Percentiles rank a stretch among this genome's conserved stretches.
Conservation (phyloP, 495 filamentous ascomycete species). For the Aspergillus asperescens region DNA sequence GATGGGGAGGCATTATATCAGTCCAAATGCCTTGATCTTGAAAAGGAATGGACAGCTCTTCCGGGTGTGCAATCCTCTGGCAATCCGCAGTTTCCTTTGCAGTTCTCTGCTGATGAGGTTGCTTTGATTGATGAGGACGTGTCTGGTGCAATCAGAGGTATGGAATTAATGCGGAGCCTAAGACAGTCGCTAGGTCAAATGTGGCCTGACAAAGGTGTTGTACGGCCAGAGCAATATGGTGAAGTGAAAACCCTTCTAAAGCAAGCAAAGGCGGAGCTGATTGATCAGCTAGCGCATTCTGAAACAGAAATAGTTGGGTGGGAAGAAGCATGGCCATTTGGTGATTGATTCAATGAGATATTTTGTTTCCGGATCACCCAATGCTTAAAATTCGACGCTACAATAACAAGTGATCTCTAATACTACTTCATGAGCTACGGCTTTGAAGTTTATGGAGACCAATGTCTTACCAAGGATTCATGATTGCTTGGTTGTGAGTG, state of each 20-base stretch:
- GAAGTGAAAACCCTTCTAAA: conserved; percentile 1
- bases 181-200: conserved; percentile 17
- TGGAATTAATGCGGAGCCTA: conserved; percentile 24
- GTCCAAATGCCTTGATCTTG: conserved; percentile 16
- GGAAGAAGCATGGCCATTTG: conserved; percentile 4
- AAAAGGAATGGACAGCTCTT: conserved; percentile 22
- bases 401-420: no score
- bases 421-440: no score
- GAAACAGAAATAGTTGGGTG: background rate
- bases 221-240: conserved; percentile 5
- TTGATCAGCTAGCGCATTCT: background rate
- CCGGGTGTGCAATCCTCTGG: conserved; percentile 24
- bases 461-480: no score
- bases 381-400: no score
- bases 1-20: conserved; percentile 25
- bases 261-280: conserved; percentile 3
- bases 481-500: no score
- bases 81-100: conserved; percentile 19
- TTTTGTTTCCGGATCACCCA: no score
- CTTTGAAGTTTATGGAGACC: no score
- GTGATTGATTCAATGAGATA: background rate
- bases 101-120: conserved; percentile 19
- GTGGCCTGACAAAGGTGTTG: conserved; percentile 22
- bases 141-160: conserved; percentile 19
- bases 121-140: conserved; percentile 21